Percentiles rank a stretch among this genome's conserved stretches.
Conservation (phyloP, 371 early-diverging fungal genomes). For the Mucor piriformis region DNA sequence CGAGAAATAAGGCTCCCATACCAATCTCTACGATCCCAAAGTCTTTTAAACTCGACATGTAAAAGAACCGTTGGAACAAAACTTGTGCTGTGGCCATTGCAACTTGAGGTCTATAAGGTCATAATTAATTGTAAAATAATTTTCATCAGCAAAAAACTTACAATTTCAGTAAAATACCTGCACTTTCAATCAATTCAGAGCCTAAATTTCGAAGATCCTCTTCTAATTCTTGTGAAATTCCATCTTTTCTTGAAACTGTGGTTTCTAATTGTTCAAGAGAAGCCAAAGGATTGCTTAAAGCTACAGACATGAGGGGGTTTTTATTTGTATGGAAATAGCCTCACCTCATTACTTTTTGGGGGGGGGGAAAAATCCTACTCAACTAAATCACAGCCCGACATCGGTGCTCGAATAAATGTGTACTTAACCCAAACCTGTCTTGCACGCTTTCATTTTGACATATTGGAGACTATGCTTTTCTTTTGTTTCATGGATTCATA, state of each 20-base stretch:
- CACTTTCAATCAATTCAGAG: slow-evolving; percentile 81
- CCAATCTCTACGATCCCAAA: slow-evolving; percentile 77
- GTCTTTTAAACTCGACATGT: slow-evolving; percentile 72
- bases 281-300: slow-evolving; percentile 73
- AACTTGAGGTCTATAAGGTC: slow-evolving; percentile 78
- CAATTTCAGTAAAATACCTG: slow-evolving; percentile 85
- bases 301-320: slow-evolving; percentile 32
- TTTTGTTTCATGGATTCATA: too few relatives aligned
- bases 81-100: slow-evolving; percentile 96
- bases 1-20: slow-evolving; percentile 86
- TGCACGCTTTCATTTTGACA: too few relatives aligned
- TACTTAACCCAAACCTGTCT: too few relatives aligned
- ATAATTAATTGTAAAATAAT: not conserved
- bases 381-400: too few relatives aligned
- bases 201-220: slow-evolving; percentile 75
- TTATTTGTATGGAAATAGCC: too few relatives aligned
- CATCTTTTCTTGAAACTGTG: slow-evolving; percentile 73
- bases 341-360: too few relatives aligned
- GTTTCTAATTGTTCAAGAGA: slow-evolving; percentile 67
- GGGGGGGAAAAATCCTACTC: too few relatives aligned
- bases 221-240: slow-evolving; percentile 72
- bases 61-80: slow-evolving; percentile 92
- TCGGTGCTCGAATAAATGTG: too few relatives aligned
- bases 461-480: too few relatives aligned
- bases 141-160: slow-evolving; percentile 30